Evolutionary conservation across 208 protist species (phyloP).

Genomic region (Leishmania braziliensis): DNA sequence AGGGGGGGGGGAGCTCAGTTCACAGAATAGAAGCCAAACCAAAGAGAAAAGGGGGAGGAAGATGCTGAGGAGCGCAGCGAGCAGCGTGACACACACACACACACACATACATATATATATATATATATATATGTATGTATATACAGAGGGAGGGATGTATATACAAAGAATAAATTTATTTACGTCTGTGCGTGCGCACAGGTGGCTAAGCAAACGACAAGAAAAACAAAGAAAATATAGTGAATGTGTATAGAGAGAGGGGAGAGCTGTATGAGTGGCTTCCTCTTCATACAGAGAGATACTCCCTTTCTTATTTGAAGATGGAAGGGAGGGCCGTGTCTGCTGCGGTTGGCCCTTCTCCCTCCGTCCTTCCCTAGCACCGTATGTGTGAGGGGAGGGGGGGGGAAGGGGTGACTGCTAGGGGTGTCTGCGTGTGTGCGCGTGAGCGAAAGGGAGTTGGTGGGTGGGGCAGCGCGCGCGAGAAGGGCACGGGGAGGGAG

Average conservation of each 20-base stretch:
- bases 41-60: background rate
- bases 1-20: background rate
- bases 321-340: background rate
- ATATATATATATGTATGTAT: background rate
- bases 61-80: too few species aligned
- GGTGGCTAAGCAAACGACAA: background rate
- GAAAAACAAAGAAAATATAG: background rate
- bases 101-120: background rate
- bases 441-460: background rate
- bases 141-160: background rate
- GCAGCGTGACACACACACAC: too few species aligned
- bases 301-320: background rate
- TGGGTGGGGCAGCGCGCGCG: background rate
- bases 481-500: background rate
- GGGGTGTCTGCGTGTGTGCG: background rate
- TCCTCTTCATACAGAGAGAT: background rate
- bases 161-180: background rate
- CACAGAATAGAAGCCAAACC: background rate
- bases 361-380: background rate
- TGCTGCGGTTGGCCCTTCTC: background rate
- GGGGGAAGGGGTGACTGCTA: background rate
- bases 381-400: background rate
- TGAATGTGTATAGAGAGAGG: background rate
- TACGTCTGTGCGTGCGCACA: background rate
- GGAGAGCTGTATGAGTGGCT: constrained; percentile 5